Percentiles rank a stretch among this genome's conserved stretches.
These are phyloP conservation scores for Boeremia lycopersici DNA, from an alignment of 2,329 filamentous ascomycete genomes.

Conservation along the genomic window DNA sequence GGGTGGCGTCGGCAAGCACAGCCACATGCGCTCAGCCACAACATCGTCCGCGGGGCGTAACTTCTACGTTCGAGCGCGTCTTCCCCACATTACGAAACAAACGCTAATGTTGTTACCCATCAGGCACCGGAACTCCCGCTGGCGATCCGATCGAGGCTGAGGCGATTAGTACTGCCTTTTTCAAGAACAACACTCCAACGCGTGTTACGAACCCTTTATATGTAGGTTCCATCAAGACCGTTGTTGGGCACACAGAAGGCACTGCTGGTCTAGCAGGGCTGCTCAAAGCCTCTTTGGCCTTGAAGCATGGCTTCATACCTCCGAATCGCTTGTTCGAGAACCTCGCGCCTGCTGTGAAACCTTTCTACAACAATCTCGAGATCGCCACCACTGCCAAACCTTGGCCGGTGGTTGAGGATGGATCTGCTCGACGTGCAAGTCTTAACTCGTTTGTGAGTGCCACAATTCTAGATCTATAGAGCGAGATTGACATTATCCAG, in stretches of 20 bases:
- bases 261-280: conserved; percentile 44
- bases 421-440: conserved; percentile 18
- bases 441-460: conserved; percentile 22
- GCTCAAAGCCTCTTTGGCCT: conserved; percentile 45
- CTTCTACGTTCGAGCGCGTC: too few relatives aligned
- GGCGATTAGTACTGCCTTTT: conserved; percentile 29
- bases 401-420: conserved; percentile 19
- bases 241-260: conserved; percentile 51
- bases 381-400: conserved; percentile 7
- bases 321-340: conserved; percentile 41
- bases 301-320: conserved; percentile 31
- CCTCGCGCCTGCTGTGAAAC: conserved; percentile 40
- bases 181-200: not conserved
- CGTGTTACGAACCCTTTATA: conserved; percentile 3
- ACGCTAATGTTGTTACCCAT: too few relatives aligned
- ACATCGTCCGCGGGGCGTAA: too few relatives aligned
- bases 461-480: not conserved
- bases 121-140: conserved; percentile 44
- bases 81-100: too few relatives aligned
- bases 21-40: too few relatives aligned
- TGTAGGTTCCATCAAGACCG: conserved; percentile 37
- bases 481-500: not conserved
- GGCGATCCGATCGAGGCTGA: conserved; percentile 39
- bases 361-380: conserved; percentile 19
- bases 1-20: too few relatives aligned